phyloP scores from a whole-genome alignment of 1,284 basidiomycete species.

The Austroboletus niveus region DNA sequence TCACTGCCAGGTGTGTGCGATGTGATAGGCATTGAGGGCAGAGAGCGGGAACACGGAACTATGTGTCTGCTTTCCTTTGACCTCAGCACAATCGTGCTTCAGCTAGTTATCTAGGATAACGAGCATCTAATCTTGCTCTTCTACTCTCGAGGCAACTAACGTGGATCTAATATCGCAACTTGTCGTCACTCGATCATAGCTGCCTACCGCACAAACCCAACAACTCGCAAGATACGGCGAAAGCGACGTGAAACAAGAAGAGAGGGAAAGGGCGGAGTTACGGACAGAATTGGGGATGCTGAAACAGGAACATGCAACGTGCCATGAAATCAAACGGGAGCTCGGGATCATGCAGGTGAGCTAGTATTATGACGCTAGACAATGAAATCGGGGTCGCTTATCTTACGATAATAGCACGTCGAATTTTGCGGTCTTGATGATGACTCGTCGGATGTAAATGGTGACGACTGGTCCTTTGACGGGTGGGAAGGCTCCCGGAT shows the following conservation, averaged over 20 bases:
- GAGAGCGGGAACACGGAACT: conserved; percentile 75
- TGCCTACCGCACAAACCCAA: conserved; percentile 15
- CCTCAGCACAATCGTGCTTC: not conserved
- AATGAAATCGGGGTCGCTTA: not conserved
- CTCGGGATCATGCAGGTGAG: conserved; percentile 94
- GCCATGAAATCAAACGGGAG: conserved; percentile 95
- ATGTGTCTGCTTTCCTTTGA: conserved; percentile 40
- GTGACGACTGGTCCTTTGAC: conserved; percentile 41
- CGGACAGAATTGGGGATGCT: conserved; percentile 65
- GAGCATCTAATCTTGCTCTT: conserved; percentile 69
- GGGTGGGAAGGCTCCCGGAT: conserved; percentile 58
- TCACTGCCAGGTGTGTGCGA: not conserved
- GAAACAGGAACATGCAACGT: conserved; percentile 68
- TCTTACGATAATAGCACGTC: conserved; percentile 63
- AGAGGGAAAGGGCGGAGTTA: conserved; percentile 35
- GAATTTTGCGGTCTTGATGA: conserved; percentile 88
- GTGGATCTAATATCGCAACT: conserved; percentile 20
- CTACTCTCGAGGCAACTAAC: conserved; percentile 49
- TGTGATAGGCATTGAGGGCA: conserved; percentile 63
- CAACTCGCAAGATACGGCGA: conserved; percentile 15
- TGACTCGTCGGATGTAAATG: conserved; percentile 51
- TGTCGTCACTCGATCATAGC: conserved; percentile 19
- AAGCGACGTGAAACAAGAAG: conserved; percentile 15
- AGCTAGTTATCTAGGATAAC: conserved; percentile 55
- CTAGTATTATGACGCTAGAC: not conserved